phyloP scores from a whole-genome alignment of 306 rosid genomes.

The Hippophae gyantsensis region DNA sequence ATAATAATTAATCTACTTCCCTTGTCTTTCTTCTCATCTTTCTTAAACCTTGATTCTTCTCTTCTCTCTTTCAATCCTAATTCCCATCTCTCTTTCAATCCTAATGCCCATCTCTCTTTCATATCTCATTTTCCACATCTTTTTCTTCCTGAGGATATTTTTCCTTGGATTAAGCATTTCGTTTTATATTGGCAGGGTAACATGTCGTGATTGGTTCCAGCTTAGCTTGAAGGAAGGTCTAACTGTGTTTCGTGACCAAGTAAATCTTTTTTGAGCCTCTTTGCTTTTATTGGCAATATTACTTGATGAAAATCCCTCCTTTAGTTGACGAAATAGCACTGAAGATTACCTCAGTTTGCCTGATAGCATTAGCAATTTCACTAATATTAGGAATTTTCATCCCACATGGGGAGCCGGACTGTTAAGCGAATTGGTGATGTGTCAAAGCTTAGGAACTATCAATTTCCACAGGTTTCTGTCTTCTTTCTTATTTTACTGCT shows the following conservation, averaged over 20 bases:
- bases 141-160: neutral
- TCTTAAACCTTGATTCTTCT: too few species aligned
- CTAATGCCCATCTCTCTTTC: too few species aligned
- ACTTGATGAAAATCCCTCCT: conserved; percentile 1
- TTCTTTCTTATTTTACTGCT: conserved; percentile 6
- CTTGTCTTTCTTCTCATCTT: too few species aligned
- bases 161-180: conserved; percentile 21
- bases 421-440: conserved; percentile 85
- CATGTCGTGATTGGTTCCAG: conserved; percentile 99
- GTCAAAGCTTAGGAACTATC: conserved; percentile 79
- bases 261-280: conserved; percentile 11
- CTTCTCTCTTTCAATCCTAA: too few species aligned
- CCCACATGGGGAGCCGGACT: conserved; percentile 94
- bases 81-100: too few species aligned
- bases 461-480: conserved; percentile 86
- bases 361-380: conserved; percentile 10
- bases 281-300: conserved; percentile 11
- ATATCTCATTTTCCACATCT: too few species aligned
- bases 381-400: conserved; percentile 75
- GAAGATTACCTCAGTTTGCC: neutral
- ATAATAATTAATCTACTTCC: too few species aligned
- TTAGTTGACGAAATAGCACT: neutral
- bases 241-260: conserved; percentile 98
- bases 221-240: conserved; percentile 98
- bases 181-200: conserved; percentile 57